Conservation (phyloP, 306 rosid species). For the Sicyos edulis region DNA sequence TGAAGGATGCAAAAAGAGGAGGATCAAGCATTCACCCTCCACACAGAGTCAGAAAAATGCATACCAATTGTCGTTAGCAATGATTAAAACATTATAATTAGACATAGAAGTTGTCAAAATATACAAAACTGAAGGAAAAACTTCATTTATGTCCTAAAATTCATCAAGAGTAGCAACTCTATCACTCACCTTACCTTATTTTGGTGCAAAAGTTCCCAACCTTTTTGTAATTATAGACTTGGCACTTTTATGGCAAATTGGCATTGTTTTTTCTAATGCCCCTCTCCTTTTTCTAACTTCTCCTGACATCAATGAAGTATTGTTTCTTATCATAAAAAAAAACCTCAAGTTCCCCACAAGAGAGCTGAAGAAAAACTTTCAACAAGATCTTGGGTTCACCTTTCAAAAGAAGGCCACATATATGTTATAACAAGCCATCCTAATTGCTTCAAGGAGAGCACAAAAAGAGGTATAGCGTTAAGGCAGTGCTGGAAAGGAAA, state of each 20-base stretch:
- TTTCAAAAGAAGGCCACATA: not conserved
- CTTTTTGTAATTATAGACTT: too few species aligned
- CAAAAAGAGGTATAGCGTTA: not conserved
- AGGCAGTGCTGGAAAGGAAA: not conserved
- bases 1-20: not conserved
- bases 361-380: not conserved
- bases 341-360: not conserved
- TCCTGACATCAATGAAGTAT: too few species aligned
- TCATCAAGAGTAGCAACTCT: too few species aligned
- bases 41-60: not conserved
- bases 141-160: not conserved
- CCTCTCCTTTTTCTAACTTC: too few species aligned
- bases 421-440: not conserved
- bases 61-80: too few species aligned
- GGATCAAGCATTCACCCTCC: not conserved
- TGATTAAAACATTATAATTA: not conserved
- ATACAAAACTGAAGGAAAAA: constrained; percentile 1
- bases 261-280: too few species aligned
- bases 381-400: not conserved
- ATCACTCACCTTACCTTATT: too few species aligned
- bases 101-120: not conserved
- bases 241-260: too few species aligned
- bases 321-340: too few species aligned
- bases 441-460: not conserved
- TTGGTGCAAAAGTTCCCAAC: too few species aligned